Base-by-base conservation (phyloP, 2,329 filamentous ascomycete genomes). In the Neobulgaria alba region DNA sequence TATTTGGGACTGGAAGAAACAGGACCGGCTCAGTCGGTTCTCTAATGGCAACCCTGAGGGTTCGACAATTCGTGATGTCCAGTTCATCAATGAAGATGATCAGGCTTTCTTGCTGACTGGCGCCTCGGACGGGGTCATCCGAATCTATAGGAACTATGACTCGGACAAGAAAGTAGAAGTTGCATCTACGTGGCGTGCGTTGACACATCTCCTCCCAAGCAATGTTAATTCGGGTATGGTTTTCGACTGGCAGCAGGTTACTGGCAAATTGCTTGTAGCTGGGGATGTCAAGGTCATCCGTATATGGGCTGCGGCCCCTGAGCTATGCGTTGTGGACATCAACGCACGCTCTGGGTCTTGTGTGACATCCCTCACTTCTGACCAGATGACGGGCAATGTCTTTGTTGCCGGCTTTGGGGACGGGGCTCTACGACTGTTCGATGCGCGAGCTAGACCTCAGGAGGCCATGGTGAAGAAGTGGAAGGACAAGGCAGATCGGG, bases 181-280 rank as follows among this genome's bases (percentile, higher is more conserved):
- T 20, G 88, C 93, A 3, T 88, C 90, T 1, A 77, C 87, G 14
- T 96, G 93, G 78, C 79, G 92, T 34, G 92, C 92, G 3, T 66
- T 98, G 44, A 94, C 87, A 10, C 87, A 98, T 63, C 83, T 96
- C 59, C 84, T 96, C 4, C 87, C 89, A 3, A 94, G 86, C 61
- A 95, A 90, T 56, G 83, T 89, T 57, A 94, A 95, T 61, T 89
- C 89, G 1, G 92, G 92, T 16, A 82, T 98, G 64, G 90, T 96
- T 18, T 93, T 96, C 59, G 90, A 98, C 61, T 98, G 92, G 92
- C 90, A 96, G 61, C 92, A 98, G 65, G 89, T 93, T n/a, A 86
- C 87, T 52, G 92, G 92, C 5, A 85, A 87, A 46, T 82, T 94
- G 5, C 73, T 98, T n/a, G 92, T 96, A 21, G 92, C 92, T 9